phyloP scores from a whole-genome alignment of 305 asterid species.

The Fraxinus platypoda region DNA sequence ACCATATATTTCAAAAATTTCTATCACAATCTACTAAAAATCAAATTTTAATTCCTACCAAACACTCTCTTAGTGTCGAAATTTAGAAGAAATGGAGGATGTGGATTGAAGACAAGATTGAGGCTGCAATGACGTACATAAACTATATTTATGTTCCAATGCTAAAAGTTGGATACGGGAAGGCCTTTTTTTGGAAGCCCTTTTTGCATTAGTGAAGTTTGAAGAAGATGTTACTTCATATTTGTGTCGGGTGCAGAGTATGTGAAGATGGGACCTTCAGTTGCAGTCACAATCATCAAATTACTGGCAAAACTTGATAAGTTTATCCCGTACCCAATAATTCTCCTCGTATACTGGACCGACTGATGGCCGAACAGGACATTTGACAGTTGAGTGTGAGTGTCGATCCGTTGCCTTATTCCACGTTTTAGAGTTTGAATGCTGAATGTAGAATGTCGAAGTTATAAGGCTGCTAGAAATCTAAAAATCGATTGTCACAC shows the following conservation, averaged over 20 bases:
- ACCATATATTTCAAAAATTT: no score
- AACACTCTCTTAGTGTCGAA: no score
- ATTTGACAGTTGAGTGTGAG: background rate
- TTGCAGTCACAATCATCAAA: slow-evolving; percentile 13
- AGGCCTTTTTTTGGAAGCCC: slow-evolving; percentile 15
- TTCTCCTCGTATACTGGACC: background rate
- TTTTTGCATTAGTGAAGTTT: slow-evolving; percentile 17
- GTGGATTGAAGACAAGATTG: background rate
- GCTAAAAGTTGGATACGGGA: slow-evolving; percentile 7
- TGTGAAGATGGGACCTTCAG: slow-evolving; percentile 13
- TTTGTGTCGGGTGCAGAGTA: background rate
- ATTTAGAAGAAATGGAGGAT: background rate
- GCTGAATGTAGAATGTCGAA: background rate
- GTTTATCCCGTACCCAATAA: background rate
- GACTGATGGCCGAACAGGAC: background rate
- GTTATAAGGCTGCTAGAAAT: background rate
- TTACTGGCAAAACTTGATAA: background rate
- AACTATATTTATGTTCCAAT: slow-evolving; percentile 7
- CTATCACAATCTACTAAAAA: no score
- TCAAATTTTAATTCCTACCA: no score
- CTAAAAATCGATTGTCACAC: background rate
- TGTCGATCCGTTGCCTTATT: background rate
- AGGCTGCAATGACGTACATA: background rate
- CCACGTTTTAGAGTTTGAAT: background rate
- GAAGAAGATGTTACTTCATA: slow-evolving; percentile 4